A percentile compares a stretch with the other conserved stretches of the same genome.
These are phyloP conservation scores for Xylaria sp. DNA, from an alignment of 2,329 filamentous ascomycete genomes.

Conservation along the genomic window DNA sequence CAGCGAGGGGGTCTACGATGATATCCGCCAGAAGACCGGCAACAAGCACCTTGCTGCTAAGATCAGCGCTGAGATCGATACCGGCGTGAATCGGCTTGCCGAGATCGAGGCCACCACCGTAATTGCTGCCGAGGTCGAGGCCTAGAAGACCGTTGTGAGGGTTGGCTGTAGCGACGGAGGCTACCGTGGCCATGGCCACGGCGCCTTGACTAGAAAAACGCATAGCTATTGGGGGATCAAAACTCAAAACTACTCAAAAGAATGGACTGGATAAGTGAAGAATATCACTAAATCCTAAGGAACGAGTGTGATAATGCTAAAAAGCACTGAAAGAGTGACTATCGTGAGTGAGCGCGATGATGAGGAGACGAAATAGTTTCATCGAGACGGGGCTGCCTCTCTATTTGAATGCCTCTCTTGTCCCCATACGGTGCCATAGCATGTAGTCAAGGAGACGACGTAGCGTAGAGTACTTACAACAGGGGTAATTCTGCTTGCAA, in stretches of 20 bases:
- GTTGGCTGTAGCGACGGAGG: slow-evolving; percentile 45
- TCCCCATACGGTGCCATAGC: slow-evolving; percentile 28
- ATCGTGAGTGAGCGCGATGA: slow-evolving; percentile 44
- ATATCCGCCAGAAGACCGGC: slow-evolving; percentile 45
- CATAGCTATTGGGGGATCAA: slow-evolving; percentile 39
- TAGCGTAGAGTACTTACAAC: not conserved
- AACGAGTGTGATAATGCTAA: slow-evolving; percentile 41
- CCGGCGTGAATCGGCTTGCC: slow-evolving; percentile 41
- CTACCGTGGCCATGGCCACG: slow-evolving; percentile 46
- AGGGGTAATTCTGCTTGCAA: not conserved
- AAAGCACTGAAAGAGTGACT: slow-evolving; percentile 45
- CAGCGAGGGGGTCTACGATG: slow-evolving; percentile 54
- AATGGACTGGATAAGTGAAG: slow-evolving; percentile 48
- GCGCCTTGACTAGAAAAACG: slow-evolving; percentile 48
- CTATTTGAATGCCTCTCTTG: slow-evolving; percentile 43
- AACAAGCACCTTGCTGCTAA: slow-evolving; percentile 44
- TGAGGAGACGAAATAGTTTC: slow-evolving; percentile 26
- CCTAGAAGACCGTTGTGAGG: slow-evolving; percentile 30
- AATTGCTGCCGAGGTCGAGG: slow-evolving; percentile 16
- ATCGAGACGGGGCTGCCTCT: slow-evolving; percentile 36
- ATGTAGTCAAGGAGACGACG: slow-evolving; percentile 18
- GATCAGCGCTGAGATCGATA: slow-evolving; percentile 43
- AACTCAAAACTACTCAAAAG: slow-evolving; percentile 42
- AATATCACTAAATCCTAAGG: slow-evolving; percentile 40
- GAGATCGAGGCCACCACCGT: slow-evolving; percentile 32